Conservation (phyloP, 2,329 filamentous ascomycete species). For the Zopfia rhizophila region DNA sequence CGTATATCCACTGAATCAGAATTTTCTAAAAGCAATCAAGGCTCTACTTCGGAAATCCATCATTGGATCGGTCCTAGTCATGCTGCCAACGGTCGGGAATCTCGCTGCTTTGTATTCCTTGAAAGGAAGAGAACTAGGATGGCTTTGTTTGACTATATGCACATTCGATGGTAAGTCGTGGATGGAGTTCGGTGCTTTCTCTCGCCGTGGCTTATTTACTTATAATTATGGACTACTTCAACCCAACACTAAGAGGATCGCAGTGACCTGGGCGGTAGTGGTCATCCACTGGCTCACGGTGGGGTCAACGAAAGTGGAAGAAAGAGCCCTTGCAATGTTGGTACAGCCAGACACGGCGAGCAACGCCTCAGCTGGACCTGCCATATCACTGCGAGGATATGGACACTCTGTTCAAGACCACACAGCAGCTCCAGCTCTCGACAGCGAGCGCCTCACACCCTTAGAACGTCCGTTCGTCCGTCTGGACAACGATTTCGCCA, state of each 20-base stretch:
- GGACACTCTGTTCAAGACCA: background rate
- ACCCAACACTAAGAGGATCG: constrained; percentile 2
- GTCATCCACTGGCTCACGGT: constrained; percentile 50
- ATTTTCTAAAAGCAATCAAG: constrained; percentile 34
- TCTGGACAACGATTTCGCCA: no score
- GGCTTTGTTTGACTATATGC: constrained; percentile 55
- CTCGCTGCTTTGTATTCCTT: constrained; percentile 42
- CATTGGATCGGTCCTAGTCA: constrained; percentile 47
- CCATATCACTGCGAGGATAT: constrained; percentile 3
- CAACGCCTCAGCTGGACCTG: constrained; percentile 6
- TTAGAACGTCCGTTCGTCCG: no score
- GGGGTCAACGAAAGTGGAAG: constrained; percentile 34
- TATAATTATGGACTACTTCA: background rate
- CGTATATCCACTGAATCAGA: constrained; percentile 27
- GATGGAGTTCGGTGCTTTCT: background rate
- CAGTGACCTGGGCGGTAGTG: constrained; percentile 48
- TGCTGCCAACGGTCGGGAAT: constrained; percentile 53
- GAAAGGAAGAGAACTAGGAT: constrained; percentile 49
- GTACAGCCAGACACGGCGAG: constrained; percentile 17
- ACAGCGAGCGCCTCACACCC: no score
- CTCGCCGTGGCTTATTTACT: background rate
- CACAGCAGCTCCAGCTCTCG: background rate
- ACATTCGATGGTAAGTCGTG: constrained; percentile 50
- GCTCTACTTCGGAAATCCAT: constrained; percentile 41
- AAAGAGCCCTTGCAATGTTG: constrained; percentile 21